phyloP scores from a whole-genome alignment of 768 basidiomycete genomes.

The Auricularia cornea region DNA sequence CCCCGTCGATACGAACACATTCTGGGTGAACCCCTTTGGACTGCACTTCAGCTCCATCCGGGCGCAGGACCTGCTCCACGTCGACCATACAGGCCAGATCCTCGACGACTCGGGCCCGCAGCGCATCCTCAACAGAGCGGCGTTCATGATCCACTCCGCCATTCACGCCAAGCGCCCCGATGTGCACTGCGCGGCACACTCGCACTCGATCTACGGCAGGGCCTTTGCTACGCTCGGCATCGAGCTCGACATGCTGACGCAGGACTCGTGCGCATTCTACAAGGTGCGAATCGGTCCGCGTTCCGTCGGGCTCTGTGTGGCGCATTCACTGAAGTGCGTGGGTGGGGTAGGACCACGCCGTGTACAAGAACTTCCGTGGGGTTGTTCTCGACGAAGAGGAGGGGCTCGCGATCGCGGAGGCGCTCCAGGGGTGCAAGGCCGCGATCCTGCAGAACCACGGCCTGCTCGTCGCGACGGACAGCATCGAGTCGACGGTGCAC shows the following conservation, averaged over 20 bases:
- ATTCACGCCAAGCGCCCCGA: conserved; percentile 20
- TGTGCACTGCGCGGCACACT: conserved; percentile 17
- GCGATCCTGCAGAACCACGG: conserved; percentile 35
- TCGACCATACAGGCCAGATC: conserved; percentile 31
- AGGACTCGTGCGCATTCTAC: conserved; percentile 38
- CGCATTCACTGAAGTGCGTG: background rate
- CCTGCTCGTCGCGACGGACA: conserved; percentile 23
- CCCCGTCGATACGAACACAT: conserved; percentile 31
- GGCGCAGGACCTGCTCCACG: conserved; percentile 36
- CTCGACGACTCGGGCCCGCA: conserved; percentile 26
- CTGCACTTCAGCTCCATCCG: conserved; percentile 39
- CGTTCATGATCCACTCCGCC: conserved; percentile 20
- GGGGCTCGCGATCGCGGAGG: conserved; percentile 35
- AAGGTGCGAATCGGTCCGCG: too few relatives aligned
- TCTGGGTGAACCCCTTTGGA: conserved; percentile 45
- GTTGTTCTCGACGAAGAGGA: conserved; percentile 40
- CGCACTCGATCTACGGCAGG: conserved; percentile 18
- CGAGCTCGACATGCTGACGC: conserved; percentile 34
- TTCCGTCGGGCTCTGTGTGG: too few relatives aligned
- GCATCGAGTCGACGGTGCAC: conserved; percentile 6
- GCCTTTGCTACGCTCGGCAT: conserved; percentile 19
- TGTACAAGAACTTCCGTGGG: conserved; percentile 41
- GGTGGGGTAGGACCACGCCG: conserved; percentile 24
- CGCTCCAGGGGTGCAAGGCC: conserved; percentile 33
- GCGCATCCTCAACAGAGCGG: conserved; percentile 22